Percentiles rank a stretch among this genome's conserved stretches.
Conservation (phyloP, 2,329 filamentous ascomycete genomes). For the Lasiodiplodia hormozganensis region DNA sequence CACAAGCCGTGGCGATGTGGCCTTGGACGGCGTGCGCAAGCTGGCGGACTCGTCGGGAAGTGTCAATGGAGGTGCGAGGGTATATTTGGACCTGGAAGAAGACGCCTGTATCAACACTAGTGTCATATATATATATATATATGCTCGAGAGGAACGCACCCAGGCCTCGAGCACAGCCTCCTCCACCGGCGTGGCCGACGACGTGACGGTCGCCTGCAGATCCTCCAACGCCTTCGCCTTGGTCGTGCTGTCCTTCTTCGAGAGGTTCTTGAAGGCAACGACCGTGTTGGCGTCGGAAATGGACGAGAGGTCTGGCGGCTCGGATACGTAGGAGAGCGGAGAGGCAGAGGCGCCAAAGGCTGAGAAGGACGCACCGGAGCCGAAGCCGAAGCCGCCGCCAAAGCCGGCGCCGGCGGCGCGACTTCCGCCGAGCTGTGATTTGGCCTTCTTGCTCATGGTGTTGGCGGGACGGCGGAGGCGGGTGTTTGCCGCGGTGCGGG, state of each 20-base stretch:
- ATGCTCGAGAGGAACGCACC: constrained; percentile 62
- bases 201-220: constrained; percentile 69
- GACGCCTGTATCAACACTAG: constrained; percentile 44
- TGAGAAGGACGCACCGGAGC: constrained; percentile 48
- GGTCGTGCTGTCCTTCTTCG: constrained; percentile 92
- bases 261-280: constrained; percentile 89
- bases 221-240: constrained; percentile 92
- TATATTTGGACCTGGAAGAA: constrained; percentile 77
- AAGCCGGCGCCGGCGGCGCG: constrained; percentile 58
- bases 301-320: constrained; percentile 78
- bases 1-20: constrained; percentile 62
- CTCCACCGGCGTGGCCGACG: constrained; percentile 70
- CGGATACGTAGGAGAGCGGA: constrained; percentile 83
- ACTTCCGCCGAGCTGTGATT: constrained; percentile 69
- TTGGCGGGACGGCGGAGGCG: neutral
- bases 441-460: constrained; percentile 68
- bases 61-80: constrained; percentile 88
- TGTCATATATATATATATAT: constrained; percentile 43
- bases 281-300: constrained; percentile 83
- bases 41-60: constrained; percentile 85
- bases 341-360: constrained; percentile 59
- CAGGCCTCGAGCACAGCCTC: constrained; percentile 87
- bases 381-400: constrained; percentile 42
- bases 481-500: neutral
- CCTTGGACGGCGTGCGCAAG: constrained; percentile 80